These are phyloP conservation scores for Cercospora canescens DNA, from an alignment of 2,329 filamentous ascomycete species.

Conservation along the genomic window DNA sequence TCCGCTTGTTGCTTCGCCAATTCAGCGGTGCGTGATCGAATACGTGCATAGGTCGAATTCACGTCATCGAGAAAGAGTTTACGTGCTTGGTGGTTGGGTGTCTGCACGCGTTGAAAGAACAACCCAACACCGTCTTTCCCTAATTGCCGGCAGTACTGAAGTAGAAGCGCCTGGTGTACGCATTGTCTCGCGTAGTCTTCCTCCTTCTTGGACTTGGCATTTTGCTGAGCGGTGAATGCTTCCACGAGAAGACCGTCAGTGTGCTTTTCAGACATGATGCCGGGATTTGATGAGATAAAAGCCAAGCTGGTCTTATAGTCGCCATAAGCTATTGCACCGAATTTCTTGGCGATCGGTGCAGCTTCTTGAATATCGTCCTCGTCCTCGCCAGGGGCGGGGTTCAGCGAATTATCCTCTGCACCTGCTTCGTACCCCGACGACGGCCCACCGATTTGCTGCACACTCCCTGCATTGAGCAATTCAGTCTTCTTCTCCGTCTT, in stretches of 20 bases:
- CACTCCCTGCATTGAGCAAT: conserved; percentile 36
- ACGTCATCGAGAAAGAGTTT: conserved; percentile 93
- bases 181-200: conserved; percentile 75
- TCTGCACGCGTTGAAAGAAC: conserved; percentile 96
- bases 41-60: conserved; percentile 79
- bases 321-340: conserved; percentile 73
- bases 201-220: conserved; percentile 54
- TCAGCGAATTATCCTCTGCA: conserved; percentile 52
- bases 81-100: conserved; percentile 82
- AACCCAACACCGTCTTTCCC: conserved; percentile 83
- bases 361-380: conserved; percentile 76
- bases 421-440: conserved; percentile 63
- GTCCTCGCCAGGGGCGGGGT: conserved; percentile 44
- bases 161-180: conserved; percentile 86
- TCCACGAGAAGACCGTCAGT: conserved; percentile 88
- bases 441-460: conserved; percentile 53
- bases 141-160: conserved; percentile 92
- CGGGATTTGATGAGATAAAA: conserved; percentile 76
- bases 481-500: conserved; percentile 35
- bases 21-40: conserved; percentile 73
- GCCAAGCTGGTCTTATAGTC: conserved; percentile 73
- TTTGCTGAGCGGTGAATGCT: conserved; percentile 85
- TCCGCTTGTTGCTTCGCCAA: conserved; percentile 63
- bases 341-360: conserved; percentile 74
- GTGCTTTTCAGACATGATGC: conserved; percentile 79